Evolutionary conservation across 768 basidiomycete genomes (phyloP), one percentile per base, ranked within the genome.

Genomic region (Tylopilus balloui): DNA sequence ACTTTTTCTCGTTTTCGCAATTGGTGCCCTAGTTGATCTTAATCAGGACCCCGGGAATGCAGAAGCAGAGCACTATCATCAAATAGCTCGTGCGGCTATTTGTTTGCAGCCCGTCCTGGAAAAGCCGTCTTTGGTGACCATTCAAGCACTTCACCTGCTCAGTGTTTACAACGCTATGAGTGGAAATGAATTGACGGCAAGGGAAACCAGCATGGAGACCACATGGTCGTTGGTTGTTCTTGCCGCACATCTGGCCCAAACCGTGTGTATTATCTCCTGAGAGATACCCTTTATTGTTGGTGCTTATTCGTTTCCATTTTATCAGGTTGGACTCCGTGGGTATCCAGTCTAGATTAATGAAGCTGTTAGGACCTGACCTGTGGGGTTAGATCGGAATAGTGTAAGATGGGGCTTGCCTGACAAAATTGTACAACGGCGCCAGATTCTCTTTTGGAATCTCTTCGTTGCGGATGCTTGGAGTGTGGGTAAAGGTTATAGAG

Each of bases 401-500:
- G 73, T 73, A 13, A 68, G 79, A 47, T 86, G 84, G 84, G 77
- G 72, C 2, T 66, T 88, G n/a, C 71, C 78, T 6, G 68, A 76
- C 2, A 79, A 79, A 60, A 76, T 81, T 55, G 80, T 88, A 0
- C 76, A 84, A 52, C 70, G 85, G 24, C 75, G 87, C 9, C 77
- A 86, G 3, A 69, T 81, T 27, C 68, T 87, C 10, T 88, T 90
- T 67, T 90, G 87, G 87, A 84, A 88, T 59, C 71, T 88, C 10
- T 88, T 86, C 54, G 73, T 83, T 17, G 80, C 81, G 0, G 87
- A 89, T 55, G 71, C 77, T 4, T 88, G 83, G 82, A 72, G 78
- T 69, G 85, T 85, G 53, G 29, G 75, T 42, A 36, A 28, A 41
- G 15, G n/a, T 43, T 38, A 6, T 32, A 21, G 25, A 5, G 31